Evolutionary conservation across 768 basidiomycete genomes (phyloP).

Genomic region (Tephrocybe sp.): DNA sequence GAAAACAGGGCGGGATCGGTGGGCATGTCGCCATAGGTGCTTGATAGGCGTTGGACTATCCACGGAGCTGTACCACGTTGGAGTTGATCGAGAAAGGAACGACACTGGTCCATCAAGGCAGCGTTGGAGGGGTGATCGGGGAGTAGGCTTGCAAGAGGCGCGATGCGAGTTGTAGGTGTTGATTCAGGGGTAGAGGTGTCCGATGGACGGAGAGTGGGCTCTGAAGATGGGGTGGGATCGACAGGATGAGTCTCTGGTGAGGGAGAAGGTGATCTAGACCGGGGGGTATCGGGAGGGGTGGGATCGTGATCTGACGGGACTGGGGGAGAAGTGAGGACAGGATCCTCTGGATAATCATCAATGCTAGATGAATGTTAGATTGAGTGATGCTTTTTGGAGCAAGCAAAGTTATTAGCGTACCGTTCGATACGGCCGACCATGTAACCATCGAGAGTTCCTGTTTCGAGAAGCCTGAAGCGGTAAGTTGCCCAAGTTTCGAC

Average conservation of each 20-base stretch:
- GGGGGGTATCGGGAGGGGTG: constrained; percentile 8
- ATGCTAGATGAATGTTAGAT: constrained; percentile 14
- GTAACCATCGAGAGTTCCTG: constrained; percentile 86
- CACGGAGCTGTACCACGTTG: constrained; percentile 80
- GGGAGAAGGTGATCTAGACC: constrained; percentile 4
- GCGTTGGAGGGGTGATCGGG: constrained; percentile 37
- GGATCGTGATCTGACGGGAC: constrained; percentile 7
- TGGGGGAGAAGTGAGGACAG: constrained; percentile 29
- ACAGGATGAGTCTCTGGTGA: constrained; percentile 6
- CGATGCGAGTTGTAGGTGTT: constrained; percentile 1
- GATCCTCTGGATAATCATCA: constrained; percentile 29
- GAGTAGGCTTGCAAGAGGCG: constrained; percentile 15
- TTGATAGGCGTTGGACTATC: constrained; percentile 85
- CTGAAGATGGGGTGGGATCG: not conserved
- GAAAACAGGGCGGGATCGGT: constrained; percentile 67
- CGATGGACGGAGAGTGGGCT: constrained; percentile 1
- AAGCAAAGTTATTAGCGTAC: constrained; percentile 19
- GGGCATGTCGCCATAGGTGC: constrained; percentile 77
- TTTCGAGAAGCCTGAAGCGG: constrained; percentile 85
- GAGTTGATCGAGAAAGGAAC: constrained; percentile 41
- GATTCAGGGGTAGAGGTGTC: constrained; percentile 6
- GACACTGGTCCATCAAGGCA: constrained; percentile 49
- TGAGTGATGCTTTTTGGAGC: not conserved
- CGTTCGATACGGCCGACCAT: constrained; percentile 79
- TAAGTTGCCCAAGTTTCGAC: constrained; percentile 61